These are phyloP conservation scores for Didymosphaeria variabile DNA, from an alignment of 2,329 filamentous ascomycete species.

Conservation along the genomic window DNA sequence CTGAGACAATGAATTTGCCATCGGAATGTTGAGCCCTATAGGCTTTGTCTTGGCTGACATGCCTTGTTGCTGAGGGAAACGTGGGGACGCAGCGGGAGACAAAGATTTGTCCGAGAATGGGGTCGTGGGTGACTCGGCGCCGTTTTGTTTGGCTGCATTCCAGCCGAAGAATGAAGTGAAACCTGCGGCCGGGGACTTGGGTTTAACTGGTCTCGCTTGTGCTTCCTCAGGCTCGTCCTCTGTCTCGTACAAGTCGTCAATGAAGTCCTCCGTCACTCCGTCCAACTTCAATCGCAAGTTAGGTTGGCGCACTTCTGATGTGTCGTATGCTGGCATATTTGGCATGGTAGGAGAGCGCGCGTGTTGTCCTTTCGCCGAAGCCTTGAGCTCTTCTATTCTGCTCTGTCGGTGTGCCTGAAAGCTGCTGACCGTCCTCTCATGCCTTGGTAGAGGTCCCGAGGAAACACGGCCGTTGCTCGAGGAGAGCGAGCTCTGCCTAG, in stretches of 20 bases:
- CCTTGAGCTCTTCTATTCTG: slow-evolving; percentile 37
- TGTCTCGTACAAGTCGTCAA: slow-evolving; percentile 44
- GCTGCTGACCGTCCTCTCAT: slow-evolving; percentile 49
- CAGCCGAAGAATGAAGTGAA: slow-evolving; percentile 74
- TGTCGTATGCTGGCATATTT: slow-evolving; percentile 48
- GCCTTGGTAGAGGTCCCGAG: slow-evolving; percentile 31
- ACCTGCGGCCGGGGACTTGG: slow-evolving; percentile 60
- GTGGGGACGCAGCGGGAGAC: slow-evolving; percentile 68
- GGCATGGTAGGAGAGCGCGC: slow-evolving; percentile 50
- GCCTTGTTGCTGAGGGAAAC: slow-evolving; percentile 38
- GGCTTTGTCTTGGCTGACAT: slow-evolving; percentile 51
- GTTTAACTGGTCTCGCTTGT: slow-evolving; percentile 40
- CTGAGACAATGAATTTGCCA: slow-evolving; percentile 56
- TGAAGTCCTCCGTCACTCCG: slow-evolving; percentile 48
- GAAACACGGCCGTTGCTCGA: slow-evolving; percentile 24
- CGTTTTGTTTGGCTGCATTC: slow-evolving; percentile 63
- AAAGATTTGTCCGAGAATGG: slow-evolving; percentile 69
- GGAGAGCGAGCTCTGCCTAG: slow-evolving; percentile 33
- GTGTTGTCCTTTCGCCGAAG: slow-evolving; percentile 32
- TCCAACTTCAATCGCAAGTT: slow-evolving; percentile 47
- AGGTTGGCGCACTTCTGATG: slow-evolving; percentile 37
- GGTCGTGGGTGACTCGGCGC: slow-evolving; percentile 67
- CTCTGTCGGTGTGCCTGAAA: slow-evolving; percentile 39
- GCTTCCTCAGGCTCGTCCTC: slow-evolving; percentile 33
- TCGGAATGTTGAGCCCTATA: slow-evolving; percentile 60